Evolutionary conservation across 495 filamentous ascomycete genomes (phyloP), one percentile per base, ranked within the genome.

Genomic region (Pseudoneurospora amorphoporcata): DNA sequence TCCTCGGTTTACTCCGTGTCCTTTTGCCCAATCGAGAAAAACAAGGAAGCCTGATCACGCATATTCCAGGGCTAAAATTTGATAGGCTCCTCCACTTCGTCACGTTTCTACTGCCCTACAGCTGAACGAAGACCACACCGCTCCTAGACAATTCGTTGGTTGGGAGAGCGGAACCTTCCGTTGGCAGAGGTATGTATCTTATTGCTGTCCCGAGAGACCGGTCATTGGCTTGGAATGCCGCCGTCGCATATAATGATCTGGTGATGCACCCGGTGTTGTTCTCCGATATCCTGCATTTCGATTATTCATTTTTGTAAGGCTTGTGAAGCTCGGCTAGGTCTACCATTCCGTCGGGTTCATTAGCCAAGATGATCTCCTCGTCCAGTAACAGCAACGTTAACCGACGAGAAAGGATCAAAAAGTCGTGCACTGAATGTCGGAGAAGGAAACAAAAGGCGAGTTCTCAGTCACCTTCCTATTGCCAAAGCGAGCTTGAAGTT

Each of bases 371-470:
- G 29, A 8, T 35, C 3, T 35, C 29, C 14, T 35, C 29, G 3
- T 16, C 53, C 53, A 65, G 14, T 1, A 17, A 65, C 17, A 29
- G 29, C 53, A 65, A 65, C 35, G 29, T 17, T 65, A 65, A 4
- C 53, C 53, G 53, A 35, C 53, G 29, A 1, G 14, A 65, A 35
- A 35, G 23, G 14, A 35, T 65, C 53, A 65, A 35, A 35, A 74
- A 72, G 47, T 72, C 75, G 37, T 76, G 72, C 58, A 70, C 68
- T 12, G 75, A 76, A 43, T 74, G 73, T 16, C 72, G 68, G 16
- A 45, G 68, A 53, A 68, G 70, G 12, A 76, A 76, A 45, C 73
- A 76, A 70, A 72, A 72, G 68, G 75, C 74, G 8, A 35, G 32
- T 65, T 42, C 14, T 23, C 12, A 2, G 17, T 9, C 39, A 23